These are phyloP conservation scores for Chaetomium strumarium DNA, from an alignment of 2,329 filamentous ascomycete genomes.

Conservation along the genomic window DNA sequence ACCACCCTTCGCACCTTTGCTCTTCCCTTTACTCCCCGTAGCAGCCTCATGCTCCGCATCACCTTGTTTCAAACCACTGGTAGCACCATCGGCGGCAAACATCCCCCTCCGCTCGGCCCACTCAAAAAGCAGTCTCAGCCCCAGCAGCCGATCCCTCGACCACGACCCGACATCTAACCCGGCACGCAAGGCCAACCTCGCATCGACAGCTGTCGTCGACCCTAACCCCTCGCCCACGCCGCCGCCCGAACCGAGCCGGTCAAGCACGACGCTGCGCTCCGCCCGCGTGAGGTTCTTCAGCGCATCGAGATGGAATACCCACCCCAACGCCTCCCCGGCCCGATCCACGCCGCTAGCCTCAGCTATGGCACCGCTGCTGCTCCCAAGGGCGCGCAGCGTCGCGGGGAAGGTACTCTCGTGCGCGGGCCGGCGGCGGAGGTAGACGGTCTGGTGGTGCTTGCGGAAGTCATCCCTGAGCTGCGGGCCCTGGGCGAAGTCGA, in stretches of 20 bases:
- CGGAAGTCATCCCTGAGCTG: constrained; percentile 59
- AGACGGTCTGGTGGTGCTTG: constrained; percentile 65
- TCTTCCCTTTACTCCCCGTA: constrained; percentile 19
- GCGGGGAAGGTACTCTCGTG: constrained; percentile 66
- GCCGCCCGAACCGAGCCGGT: constrained; percentile 41
- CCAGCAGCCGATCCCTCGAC: constrained; percentile 39
- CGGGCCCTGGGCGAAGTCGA: constrained; percentile 64
- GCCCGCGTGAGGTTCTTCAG: constrained; percentile 54
- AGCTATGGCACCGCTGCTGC: neutral
- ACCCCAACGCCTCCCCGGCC: constrained; percentile 53
- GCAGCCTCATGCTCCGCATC: neutral
- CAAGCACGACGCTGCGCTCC: constrained; percentile 60
- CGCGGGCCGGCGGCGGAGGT: constrained; percentile 64
- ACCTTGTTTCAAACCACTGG: constrained; percentile 17
- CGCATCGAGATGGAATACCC: constrained; percentile 62
- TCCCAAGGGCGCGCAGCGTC: constrained; percentile 66
- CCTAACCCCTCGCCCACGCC: constrained; percentile 40
- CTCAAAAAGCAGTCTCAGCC: constrained; percentile 48
- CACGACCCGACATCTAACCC: constrained; percentile 35
- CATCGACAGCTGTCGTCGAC: constrained; percentile 54
- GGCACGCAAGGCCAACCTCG: constrained; percentile 59
- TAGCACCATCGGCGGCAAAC: constrained; percentile 24
- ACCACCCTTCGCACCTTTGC: constrained; percentile 20
- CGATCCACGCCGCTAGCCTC: constrained; percentile 23
- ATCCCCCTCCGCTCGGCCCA: constrained; percentile 45